Conservation (phyloP, 2,329 filamentous ascomycete genomes). For the Emergomyces africanus region DNA sequence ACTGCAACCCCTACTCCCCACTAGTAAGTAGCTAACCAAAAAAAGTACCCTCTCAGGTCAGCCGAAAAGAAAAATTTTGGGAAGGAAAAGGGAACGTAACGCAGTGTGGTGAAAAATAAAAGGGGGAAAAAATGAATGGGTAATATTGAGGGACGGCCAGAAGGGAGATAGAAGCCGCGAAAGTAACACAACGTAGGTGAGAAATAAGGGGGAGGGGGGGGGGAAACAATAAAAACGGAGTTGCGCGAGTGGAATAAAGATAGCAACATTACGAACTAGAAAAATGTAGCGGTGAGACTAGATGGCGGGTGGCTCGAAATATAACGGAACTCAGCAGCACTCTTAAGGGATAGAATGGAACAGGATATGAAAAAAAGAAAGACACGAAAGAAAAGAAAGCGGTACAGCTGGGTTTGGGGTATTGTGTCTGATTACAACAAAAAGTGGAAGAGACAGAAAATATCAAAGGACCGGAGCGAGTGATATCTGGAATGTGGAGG, state of each 20-base stretch:
- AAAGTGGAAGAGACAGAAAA: neutral
- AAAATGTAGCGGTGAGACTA: neutral
- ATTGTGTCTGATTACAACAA: neutral
- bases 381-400: slow-evolving; percentile 7
- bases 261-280: neutral
- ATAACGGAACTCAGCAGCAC: neutral
- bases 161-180: neutral
- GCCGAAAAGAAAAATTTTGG: neutral
- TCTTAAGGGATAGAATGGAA: neutral
- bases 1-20: neutral
- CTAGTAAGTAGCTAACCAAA: neutral
- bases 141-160: neutral
- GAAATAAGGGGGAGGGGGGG: neutral
- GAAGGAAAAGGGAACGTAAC: neutral
- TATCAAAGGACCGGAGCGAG: neutral
- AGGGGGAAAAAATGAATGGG: neutral
- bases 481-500: neutral
- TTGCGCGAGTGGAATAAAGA: neutral
- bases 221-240: neutral
- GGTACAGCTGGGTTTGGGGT: slow-evolving; percentile 3
- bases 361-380: slow-evolving; percentile 7
- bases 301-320: neutral
- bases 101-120: neutral
- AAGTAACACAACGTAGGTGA: neutral
- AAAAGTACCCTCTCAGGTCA: neutral